Conservation (phyloP, 2,329 filamentous ascomycete genomes). For the Fusarium nurragi region DNA sequence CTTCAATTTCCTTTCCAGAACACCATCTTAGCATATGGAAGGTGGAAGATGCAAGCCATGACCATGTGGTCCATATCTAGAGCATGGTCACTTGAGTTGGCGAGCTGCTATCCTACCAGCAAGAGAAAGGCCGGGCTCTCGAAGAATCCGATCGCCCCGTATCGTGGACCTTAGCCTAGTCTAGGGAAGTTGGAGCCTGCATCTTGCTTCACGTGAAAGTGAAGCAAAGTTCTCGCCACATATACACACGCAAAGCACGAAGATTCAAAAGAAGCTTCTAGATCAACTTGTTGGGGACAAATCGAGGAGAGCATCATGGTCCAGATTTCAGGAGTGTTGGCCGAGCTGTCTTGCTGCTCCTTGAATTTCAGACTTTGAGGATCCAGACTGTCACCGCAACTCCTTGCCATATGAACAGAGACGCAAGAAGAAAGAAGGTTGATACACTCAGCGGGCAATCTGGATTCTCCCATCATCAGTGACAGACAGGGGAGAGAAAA, state of each 20-base stretch:
- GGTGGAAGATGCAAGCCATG: neutral
- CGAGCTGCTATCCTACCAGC: neutral
- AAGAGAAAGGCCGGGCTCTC: neutral
- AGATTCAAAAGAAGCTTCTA: neutral
- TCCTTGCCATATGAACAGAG: conserved; percentile 4
- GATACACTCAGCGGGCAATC: neutral
- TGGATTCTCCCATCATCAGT: neutral
- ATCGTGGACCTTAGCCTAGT: neutral
- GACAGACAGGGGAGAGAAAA: neutral
- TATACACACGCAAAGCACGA: neutral
- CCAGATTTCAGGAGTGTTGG: conserved; percentile 1
- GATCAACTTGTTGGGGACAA: neutral
- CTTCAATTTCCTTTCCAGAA: conserved; percentile 19
- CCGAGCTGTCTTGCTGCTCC: neutral
- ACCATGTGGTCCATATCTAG: neutral
- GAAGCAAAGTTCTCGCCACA: neutral
- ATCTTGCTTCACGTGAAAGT: conserved; percentile 7
- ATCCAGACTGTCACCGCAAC: conserved; percentile 15
- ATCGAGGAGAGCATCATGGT: neutral
- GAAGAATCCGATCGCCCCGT: neutral
- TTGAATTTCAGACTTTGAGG: conserved; percentile 11
- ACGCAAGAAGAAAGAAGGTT: neutral
- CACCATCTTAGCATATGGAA: conserved; percentile 1
- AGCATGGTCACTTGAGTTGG: neutral
- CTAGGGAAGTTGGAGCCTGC: conserved; percentile 12